Conservation (phyloP, 2,329 filamentous ascomycete genomes). For the Nectriaceae sp. region DNA sequence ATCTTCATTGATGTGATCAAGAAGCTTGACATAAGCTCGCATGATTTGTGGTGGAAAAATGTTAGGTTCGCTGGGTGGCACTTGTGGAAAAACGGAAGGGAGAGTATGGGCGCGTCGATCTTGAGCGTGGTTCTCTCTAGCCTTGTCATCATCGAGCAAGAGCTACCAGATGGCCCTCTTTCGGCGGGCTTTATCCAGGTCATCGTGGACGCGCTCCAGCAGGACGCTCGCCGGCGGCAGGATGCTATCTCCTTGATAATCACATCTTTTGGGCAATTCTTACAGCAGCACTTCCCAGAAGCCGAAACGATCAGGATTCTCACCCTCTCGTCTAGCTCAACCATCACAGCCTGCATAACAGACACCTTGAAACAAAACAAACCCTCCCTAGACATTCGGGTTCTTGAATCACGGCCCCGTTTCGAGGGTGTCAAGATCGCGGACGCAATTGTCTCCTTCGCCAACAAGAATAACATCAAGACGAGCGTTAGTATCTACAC, state of each 20-base stretch:
- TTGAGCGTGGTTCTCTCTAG: conserved; percentile 49
- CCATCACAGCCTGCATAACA: conserved; percentile 53
- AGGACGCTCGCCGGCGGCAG: conserved; percentile 20
- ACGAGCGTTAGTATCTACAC: conserved; percentile 52
- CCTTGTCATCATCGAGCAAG: conserved; percentile 42
- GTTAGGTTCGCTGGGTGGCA: conserved; percentile 62
- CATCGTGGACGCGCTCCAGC: conserved; percentile 20
- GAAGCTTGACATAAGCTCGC: conserved; percentile 28
- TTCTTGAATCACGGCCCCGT: conserved; percentile 68
- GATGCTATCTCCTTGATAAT: conserved; percentile 34
- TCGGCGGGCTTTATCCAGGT: conserved; percentile 11
- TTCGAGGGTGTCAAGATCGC: conserved; percentile 65
- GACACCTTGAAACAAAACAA: conserved; percentile 37
- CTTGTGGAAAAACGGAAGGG: conserved; percentile 65
- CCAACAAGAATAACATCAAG: conserved; percentile 29
- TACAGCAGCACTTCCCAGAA: conserved; percentile 27
- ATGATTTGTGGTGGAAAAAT: conserved; percentile 55
- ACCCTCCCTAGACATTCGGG: conserved; percentile 52
- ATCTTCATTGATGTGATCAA: conserved; percentile 49
- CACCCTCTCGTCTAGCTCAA: conserved; percentile 65
- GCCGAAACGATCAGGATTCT: conserved; percentile 48
- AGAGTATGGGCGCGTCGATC: conserved; percentile 66
- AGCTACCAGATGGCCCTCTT: conserved; percentile 17
- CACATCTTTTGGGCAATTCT: conserved; percentile 35
- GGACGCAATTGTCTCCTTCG: conserved; percentile 45